Base-by-base conservation (phyloP, 148 eudicot species). In the Fagopyrum homotropicum region DNA sequence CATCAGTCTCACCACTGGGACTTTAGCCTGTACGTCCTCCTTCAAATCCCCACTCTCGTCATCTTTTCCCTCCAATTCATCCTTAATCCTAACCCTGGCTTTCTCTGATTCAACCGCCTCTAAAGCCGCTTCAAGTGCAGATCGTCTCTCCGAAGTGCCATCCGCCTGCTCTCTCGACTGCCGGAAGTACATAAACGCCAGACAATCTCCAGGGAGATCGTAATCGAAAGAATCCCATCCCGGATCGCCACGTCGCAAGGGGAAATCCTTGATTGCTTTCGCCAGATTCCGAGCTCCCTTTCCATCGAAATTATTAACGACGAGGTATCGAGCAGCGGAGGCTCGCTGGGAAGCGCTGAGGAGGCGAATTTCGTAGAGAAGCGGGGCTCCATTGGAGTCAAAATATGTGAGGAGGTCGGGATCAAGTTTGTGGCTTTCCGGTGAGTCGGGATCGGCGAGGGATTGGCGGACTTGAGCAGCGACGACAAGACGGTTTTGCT, bases 1-100 rank as follows among this genome's bases (percentile, higher is more conserved):
- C 79, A 60, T 69, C 78, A 92, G 74, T 84, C 97, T 81, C 66
- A 95, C 98, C 51, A 95, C 92, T 16, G 98, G 98, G 17, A 95
- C 98, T 48, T 75, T 79, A 17, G 83, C 89, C 10, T 56, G 71
- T 0, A 72, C 81, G 0, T 51, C 86, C 26, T 54, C 75, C 74
- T 44, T 80, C 45, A 55, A 48, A 22, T 77, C 74, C 0, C 45
- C 77, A 30, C 9, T 74, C 10, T 68, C 83, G 4, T 17, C 79
- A 19, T 50, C 66, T 47, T 73, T 83, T 9, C 88, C 85, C 15
- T 89, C 89, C 75, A 87, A 68, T 49, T 89, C 96, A 71, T 69
- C 79, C 55, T 69, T 43, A 15, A 92, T 69, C 79, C 59, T 69
- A n/a, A 45, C 76, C 73, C 19, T 82, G 11, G 88, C 97, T 56